These are phyloP conservation scores for Erysimum cheiri DNA, from an alignment of 441 rosid species.

Conservation along the genomic window DNA sequence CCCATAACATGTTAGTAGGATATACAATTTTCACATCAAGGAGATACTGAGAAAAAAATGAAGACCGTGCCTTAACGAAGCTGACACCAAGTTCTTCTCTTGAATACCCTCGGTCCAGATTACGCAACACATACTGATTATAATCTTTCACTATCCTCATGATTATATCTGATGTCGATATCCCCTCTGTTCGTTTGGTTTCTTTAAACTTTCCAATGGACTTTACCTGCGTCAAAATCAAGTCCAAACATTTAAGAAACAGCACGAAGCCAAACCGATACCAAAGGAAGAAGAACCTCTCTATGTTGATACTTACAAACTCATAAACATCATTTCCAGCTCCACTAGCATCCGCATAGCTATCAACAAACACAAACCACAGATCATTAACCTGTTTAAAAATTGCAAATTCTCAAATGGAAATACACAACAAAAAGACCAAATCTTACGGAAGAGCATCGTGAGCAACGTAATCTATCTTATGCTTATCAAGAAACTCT, in stretches of 20 bases:
- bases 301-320: constrained; percentile 61
- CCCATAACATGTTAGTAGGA: constrained; percentile 18
- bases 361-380: constrained; percentile 14
- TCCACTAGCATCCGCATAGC: constrained; percentile 91
- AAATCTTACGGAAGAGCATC: constrained; percentile 88
- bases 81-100: constrained; percentile 90
- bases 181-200: constrained; percentile 90
- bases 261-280: neutral
- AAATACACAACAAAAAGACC: neutral
- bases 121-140: constrained; percentile 84
- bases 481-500: constrained; percentile 84
- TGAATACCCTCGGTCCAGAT: constrained; percentile 82
- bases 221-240: constrained; percentile 51
- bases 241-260: neutral
- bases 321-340: constrained; percentile 94
- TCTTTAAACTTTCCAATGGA: constrained; percentile 77
- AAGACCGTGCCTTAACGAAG: constrained; percentile 70
- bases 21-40: constrained; percentile 9
- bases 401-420: neutral
- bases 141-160: constrained; percentile 92
- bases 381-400: neutral
- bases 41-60: neutral
- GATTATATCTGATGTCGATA: constrained; percentile 84
- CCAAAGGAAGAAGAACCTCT: neutral
- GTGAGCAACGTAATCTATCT: constrained; percentile 86